Conservation (phyloP, 2,329 filamentous ascomycete genomes). For the Colletotrichum aenigma region DNA sequence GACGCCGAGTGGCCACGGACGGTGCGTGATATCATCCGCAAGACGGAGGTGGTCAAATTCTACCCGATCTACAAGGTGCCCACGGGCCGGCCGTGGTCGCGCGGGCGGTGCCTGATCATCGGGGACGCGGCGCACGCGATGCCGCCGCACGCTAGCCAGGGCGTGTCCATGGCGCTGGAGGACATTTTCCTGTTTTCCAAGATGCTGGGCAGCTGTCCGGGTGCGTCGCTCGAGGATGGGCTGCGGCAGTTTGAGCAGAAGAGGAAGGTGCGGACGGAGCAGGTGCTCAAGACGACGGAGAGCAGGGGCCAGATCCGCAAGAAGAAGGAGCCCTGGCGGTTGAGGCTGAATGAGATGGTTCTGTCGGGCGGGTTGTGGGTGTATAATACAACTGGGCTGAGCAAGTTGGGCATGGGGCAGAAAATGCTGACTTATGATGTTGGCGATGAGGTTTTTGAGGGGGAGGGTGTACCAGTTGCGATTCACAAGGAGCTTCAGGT, state of each 20-base stretch:
- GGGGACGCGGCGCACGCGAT: slow-evolving; percentile 64
- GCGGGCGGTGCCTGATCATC: slow-evolving; percentile 48
- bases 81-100: slow-evolving; percentile 34
- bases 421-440: slow-evolving; percentile 9
- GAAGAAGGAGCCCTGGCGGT: slow-evolving; percentile 3
- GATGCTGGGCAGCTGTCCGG: slow-evolving; percentile 29
- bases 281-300: background rate
- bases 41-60: slow-evolving; percentile 30
- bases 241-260: background rate
- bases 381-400: background rate
- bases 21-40: slow-evolving; percentile 20
- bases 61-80: slow-evolving; percentile 40
- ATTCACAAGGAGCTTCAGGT: background rate
- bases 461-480: background rate
- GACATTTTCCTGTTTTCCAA: slow-evolving; percentile 53
- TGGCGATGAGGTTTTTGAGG: background rate
- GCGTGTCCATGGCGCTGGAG: slow-evolving; percentile 59
- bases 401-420: slow-evolving; percentile 3
- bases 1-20: slow-evolving; percentile 27
- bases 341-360: background rate
- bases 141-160: slow-evolving; percentile 58
- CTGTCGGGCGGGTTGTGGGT: slow-evolving; percentile 4
- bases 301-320: background rate
- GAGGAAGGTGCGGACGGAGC: background rate
- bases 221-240: background rate